Evolutionary conservation across 768 basidiomycete species (phyloP).

Genomic region (Plicaturopsis crispa): DNA sequence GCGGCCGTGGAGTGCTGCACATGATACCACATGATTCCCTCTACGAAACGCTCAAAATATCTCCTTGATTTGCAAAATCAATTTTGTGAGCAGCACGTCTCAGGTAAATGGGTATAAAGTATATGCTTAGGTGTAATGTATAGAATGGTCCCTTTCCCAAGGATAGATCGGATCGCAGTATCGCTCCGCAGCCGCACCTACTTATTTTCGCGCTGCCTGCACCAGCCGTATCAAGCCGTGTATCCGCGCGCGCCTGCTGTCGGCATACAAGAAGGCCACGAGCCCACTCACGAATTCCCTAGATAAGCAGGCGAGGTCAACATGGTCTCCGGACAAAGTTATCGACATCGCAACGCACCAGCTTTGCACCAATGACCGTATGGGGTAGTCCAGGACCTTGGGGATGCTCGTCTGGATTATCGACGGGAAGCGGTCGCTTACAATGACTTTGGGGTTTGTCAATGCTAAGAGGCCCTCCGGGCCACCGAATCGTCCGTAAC

Average conservation of each 20-base stretch:
- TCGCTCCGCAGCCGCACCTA: no score
- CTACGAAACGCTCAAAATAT: no score
- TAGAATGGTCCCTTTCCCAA: no score
- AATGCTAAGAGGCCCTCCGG: slow-evolving; percentile 87
- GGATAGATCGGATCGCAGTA: no score
- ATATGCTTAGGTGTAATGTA: no score
- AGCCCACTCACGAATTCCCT: slow-evolving; percentile 49
- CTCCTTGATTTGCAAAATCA: no score
- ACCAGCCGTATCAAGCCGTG: slow-evolving; percentile 30
- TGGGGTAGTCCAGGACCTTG: slow-evolving; percentile 76
- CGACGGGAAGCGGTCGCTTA: slow-evolving; percentile 80
- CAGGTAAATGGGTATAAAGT: no score
- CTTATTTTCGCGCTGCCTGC: slow-evolving; percentile 26
- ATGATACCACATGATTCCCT: no score
- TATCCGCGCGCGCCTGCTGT: slow-evolving; percentile 36
- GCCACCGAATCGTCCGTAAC: slow-evolving; percentile 93
- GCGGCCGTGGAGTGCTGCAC: no score
- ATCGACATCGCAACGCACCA: slow-evolving; percentile 53
- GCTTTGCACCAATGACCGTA: slow-evolving; percentile 63
- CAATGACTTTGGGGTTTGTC: slow-evolving; percentile 84
- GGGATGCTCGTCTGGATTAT: slow-evolving; percentile 83
- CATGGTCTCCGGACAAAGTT: not conserved
- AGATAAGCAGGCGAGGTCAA: slow-evolving; percentile 4
- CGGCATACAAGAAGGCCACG: slow-evolving; percentile 39
- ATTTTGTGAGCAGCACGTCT: no score